Evolutionary conservation across 2,329 filamentous ascomycete species (phyloP), one percentile per base, ranked within the genome.

Genomic region (Ophiobolus disseminans): DNA sequence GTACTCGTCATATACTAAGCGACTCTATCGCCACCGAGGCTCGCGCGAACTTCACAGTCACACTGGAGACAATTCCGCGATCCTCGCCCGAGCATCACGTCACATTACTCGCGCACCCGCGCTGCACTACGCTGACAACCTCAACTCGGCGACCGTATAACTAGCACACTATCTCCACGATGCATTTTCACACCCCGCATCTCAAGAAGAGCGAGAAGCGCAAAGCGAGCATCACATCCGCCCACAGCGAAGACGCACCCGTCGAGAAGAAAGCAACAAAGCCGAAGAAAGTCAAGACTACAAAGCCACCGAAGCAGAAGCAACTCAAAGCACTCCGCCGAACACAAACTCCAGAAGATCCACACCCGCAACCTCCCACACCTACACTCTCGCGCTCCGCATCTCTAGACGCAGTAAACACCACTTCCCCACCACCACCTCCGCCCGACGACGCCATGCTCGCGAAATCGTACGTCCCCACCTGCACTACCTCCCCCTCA

Each of bases 1-100:
- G 41, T 16, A 37, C 31, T 44, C 41, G 41, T 31, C 41, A 44
- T 31, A 14, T 30, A 37, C 32, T 22, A 28, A 21, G 17, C 32
- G 3, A 21, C 11, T 23, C 14, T 8, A 21, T 22, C 16, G 19
- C 35, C 13, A 22, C 20, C 35, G 21, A 40, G 14, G 25, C 16
- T 40, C 38, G 38, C 16, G 22, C 38, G 38, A 31, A 32, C 30
- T 14, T 14, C 30, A 14, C 30, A 7, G 7, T 32, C 13, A 32
- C 30, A 14, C 30, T 14, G 20, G 36, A 25, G n/a, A 3, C 17
- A 14, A 14, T 25, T 11, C 20, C 36, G 36, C 10, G 14, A 25
- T 25, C 36, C 30, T 32, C 30, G 30, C 30, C 10, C 30, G 30
- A 32, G 30, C 8, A 28, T 9, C 25, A 28, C n/a, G n/a, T n/a